Percentiles rank a stretch among this genome's conserved stretches.
These are phyloP conservation scores for Dissophora ornata DNA, from an alignment of 192 early-diverging fungal genomes.

Conservation along the genomic window DNA sequence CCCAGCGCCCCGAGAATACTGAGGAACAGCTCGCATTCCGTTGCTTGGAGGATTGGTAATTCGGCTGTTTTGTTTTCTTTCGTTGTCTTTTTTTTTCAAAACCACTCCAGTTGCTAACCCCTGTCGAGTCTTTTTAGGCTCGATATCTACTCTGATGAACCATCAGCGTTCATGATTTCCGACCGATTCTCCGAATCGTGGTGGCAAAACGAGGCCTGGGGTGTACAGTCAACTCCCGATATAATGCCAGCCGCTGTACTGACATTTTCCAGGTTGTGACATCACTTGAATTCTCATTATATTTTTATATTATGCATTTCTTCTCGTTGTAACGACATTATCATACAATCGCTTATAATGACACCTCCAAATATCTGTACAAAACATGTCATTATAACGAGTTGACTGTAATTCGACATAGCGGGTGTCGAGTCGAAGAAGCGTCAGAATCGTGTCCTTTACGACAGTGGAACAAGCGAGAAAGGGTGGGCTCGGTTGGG, in stretches of 20 bases:
- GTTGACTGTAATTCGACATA: no score
- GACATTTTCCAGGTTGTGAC: no score
- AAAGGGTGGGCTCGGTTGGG: background rate
- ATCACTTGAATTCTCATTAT: no score
- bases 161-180: constrained; percentile 6
- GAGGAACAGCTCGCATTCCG: no score
- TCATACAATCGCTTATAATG: no score
- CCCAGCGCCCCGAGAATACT: no score
- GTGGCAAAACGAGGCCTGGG: constrained; percentile 23
- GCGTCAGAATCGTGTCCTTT: constrained; percentile 10
- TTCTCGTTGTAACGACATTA: no score
- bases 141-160: constrained; percentile 18
- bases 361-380: no score
- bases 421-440: constrained; percentile 10
- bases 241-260: constrained; percentile 11
- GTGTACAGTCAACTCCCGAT: background rate
- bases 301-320: no score
- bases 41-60: no score
- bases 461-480: background rate
- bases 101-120: background rate
- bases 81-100: background rate
- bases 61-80: background rate
- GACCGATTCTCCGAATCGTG: constrained; percentile 12
- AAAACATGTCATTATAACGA: no score
- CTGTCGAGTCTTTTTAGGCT: background rate